phyloP scores from a whole-genome alignment of 495 filamentous ascomycete species.

The Neurospora tetrasperma region DNA sequence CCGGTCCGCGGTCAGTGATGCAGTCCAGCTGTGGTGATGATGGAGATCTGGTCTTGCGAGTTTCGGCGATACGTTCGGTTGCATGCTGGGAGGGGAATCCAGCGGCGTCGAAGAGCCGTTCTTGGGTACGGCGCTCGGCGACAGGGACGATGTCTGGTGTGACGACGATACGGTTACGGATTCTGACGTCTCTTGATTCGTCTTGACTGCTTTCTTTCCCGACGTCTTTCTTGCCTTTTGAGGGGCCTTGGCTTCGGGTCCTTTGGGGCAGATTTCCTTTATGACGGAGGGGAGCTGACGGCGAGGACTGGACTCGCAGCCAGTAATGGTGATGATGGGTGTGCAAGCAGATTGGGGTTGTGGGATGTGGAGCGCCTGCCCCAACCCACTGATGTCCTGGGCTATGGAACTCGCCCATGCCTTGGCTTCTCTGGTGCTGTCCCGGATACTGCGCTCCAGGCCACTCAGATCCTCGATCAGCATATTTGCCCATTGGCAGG shows the following conservation, averaged over 20 bases:
- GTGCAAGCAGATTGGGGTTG: constrained; percentile 34
- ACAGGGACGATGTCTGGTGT: constrained; percentile 11
- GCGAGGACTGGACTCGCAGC: constrained; percentile 24
- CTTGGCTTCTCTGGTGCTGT: constrained; percentile 3
- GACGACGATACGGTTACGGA: neutral
- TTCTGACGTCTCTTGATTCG: neutral
- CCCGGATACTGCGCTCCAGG: constrained; percentile 7
- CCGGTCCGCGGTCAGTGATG: neutral
- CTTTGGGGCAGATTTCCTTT: neutral
- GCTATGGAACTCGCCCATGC: constrained; percentile 3
- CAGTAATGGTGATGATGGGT: constrained; percentile 50
- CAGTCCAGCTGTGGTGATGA: constrained; percentile 4
- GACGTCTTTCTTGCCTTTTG: neutral
- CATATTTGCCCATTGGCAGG: constrained; percentile 11
- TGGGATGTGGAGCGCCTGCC: neutral
- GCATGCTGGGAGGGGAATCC: constrained; percentile 25
- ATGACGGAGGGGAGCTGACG: neutral
- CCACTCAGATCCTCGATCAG: constrained; percentile 12
- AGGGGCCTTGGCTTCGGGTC: constrained; percentile 2
- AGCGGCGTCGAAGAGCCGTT: constrained; percentile 11
- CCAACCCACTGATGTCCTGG: neutral
- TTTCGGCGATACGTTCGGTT: constrained; percentile 30
- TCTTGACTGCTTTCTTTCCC: neutral
- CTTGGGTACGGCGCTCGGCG: constrained; percentile 5
- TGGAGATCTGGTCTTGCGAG: constrained; percentile 13